These are phyloP conservation scores for Cladosporium sp. DNA, from an alignment of 2,329 filamentous ascomycete genomes.

Conservation along the genomic window DNA sequence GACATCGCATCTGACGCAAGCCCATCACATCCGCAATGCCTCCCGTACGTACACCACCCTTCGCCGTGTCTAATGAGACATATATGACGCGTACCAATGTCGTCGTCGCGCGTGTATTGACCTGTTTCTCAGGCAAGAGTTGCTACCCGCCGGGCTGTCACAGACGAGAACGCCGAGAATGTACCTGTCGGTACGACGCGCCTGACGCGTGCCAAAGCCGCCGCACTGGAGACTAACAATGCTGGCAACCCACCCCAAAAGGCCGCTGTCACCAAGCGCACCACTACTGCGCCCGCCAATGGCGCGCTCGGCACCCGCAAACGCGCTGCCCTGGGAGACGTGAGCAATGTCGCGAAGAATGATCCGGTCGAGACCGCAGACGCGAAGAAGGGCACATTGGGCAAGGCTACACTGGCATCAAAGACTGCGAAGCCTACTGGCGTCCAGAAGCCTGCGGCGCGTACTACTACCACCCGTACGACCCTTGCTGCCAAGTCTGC, in stretches of 20 bases:
- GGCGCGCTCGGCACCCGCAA: constrained; percentile 55
- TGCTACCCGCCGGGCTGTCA: constrained; percentile 68
- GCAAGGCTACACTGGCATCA: constrained; percentile 68
- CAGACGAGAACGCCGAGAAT: constrained; percentile 96
- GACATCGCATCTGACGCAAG: constrained; percentile 27
- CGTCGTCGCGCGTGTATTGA: constrained; percentile 38
- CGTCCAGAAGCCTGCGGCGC: constrained; percentile 68
- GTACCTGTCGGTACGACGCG: constrained; percentile 63
- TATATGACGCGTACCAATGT: constrained; percentile 23
- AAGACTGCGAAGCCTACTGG: constrained; percentile 79
- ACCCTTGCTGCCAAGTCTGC: constrained; percentile 69
- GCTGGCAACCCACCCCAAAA: constrained; percentile 62
- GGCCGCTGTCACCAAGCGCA: constrained; percentile 46
- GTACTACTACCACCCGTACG: constrained; percentile 47
- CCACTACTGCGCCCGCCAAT: constrained; percentile 43
- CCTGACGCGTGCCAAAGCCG: constrained; percentile 89
- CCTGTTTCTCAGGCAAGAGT: constrained; percentile 61
- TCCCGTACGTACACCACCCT: constrained; percentile 34
- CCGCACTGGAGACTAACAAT: constrained; percentile 56
- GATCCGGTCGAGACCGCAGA: constrained; percentile 64
- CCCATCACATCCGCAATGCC: constrained; percentile 36
- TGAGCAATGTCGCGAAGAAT: constrained; percentile 89
- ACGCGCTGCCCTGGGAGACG: constrained; percentile 84
- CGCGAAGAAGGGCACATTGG: constrained; percentile 48
- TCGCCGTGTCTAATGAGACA: constrained; percentile 28